Evolutionary conservation across 345 rosid genomes (phyloP), one percentile per base, ranked within the genome.

Genomic region (Erucastrum elatum): DNA sequence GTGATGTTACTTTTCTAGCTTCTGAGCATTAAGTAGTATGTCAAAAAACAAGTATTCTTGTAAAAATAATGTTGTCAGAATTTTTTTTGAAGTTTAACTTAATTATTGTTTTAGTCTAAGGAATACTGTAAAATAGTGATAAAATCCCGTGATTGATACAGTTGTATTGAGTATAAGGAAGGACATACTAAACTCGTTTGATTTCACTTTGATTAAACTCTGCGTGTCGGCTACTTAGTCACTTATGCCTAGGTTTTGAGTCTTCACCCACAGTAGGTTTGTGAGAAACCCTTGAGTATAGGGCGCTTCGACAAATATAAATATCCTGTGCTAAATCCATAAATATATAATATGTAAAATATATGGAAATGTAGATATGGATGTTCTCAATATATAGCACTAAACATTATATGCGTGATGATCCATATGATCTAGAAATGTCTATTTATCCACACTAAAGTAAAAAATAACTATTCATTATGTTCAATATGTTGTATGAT

Each of bases 1-100:
- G 29, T 69, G 41, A 10, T 16, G 65, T 33, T 77, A 64, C 3
- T 35, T 64, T 53, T 49, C 59, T 77, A 64, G 70, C 66, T 64
- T 34, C 11, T 26, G 2, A 64, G 66, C 33, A 53, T 16, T 62
- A 59, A 49, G 11, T 75, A 61, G 37, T 6, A 53, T 70, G 62
- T 34, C 51, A 21, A 70, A 44, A 60, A 70, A 26, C 6, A 4
- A 70, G 4, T 15, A 4, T 64, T 53, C 46, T 53, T 16, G 34
- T 44, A 26, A 55, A 71, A 12, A 64, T 64, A 12, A 64, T 64
- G 26, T 44, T 41, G 13, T 15, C 6, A 7, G 51, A 11, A 13
- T 6, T 12, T 12, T 62, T n/a, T 8, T 39, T 25, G 41, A 16
- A 27, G 1, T 39, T 27, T 26, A 15, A 16, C 25, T 12, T 69